phyloP scores from a whole-genome alignment of 257 asterid genomes.

The Ilex aquifolium region DNA sequence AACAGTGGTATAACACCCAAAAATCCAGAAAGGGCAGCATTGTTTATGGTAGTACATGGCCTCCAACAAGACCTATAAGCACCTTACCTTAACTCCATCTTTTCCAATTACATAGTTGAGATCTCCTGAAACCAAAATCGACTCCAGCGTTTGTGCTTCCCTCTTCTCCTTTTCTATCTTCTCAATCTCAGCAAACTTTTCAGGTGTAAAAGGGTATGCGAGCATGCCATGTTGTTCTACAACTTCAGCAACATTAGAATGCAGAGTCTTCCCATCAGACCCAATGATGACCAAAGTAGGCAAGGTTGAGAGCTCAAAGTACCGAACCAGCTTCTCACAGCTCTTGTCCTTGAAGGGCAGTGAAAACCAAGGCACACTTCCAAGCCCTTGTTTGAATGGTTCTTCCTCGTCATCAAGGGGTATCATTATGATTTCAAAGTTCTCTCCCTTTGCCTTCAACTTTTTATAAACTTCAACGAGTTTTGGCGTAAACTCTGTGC shows the following conservation, averaged over 20 bases:
- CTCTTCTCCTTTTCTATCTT: conserved; percentile 61
- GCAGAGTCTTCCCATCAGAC: conserved; percentile 82
- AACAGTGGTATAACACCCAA: too few relatives aligned
- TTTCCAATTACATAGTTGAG: conserved; percentile 66
- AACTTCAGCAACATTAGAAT: conserved; percentile 58
- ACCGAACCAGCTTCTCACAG: conserved; percentile 45
- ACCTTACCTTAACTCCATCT: conserved; percentile 59
- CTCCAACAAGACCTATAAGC: too few relatives aligned
- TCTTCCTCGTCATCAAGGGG: conserved; percentile 70
- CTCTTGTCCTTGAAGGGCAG: conserved; percentile 62
- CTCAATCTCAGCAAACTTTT: conserved; percentile 64
- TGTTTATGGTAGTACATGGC: too few relatives aligned
- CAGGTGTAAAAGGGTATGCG: conserved; percentile 81
- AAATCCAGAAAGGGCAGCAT: too few relatives aligned
- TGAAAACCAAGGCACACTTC: conserved; percentile 60
- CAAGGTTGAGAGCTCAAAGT: conserved; percentile 54
- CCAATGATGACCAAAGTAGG: conserved; percentile 76
- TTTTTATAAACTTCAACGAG: conserved; percentile 42
- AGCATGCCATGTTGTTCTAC: conserved; percentile 64
- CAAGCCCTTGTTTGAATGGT: conserved; percentile 38
- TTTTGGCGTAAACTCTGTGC: conserved; percentile 42
- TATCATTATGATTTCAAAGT: conserved; percentile 76
- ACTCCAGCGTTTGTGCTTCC: conserved; percentile 90
- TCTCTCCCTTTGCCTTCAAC: conserved; percentile 43
- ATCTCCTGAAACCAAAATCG: conserved; percentile 56